Conservation (phyloP, 305 asterid species). For the Lippia alba region DNA sequence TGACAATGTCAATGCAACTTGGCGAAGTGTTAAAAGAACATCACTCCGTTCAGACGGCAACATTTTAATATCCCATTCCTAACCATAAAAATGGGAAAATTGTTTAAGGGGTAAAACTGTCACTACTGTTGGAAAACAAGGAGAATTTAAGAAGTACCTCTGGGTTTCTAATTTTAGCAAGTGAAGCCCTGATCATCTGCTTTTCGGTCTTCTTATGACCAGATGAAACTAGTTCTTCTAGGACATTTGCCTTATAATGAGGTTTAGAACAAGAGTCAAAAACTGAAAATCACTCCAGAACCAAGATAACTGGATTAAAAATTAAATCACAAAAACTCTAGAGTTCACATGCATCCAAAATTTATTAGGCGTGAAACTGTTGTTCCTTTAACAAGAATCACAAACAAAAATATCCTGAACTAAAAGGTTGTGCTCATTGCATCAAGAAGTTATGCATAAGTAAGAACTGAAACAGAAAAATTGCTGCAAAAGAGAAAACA, state of each 20-base stretch:
- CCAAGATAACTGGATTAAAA: conserved; percentile 27
- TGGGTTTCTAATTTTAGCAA: conserved; percentile 71
- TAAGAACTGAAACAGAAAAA: conserved; percentile 32
- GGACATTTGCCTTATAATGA: conserved; percentile 67
- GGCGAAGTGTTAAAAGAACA: conserved; percentile 68
- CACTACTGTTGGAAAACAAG: conserved; percentile 30
- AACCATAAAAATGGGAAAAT: conserved; percentile 35
- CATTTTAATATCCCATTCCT: conserved; percentile 92
- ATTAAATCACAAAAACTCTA: not conserved
- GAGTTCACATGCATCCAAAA: conserved; percentile 11
- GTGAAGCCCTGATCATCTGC: conserved; percentile 54
- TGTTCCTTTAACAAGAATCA: conserved; percentile 10
- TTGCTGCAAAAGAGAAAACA: conserved; percentile 30
- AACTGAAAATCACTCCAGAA: conserved; percentile 39
- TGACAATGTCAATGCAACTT: conserved; percentile 63
- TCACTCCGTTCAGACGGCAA: conserved; percentile 78
- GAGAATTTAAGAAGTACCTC: conserved; percentile 55
- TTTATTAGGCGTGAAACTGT: not conserved
- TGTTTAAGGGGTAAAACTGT: conserved; percentile 32
- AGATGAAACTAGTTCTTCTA: conserved; percentile 80
- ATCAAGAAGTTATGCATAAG: conserved; percentile 15
- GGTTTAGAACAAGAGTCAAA: conserved; percentile 38
- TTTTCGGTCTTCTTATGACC: conserved; percentile 56
- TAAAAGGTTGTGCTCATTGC: conserved; percentile 24
- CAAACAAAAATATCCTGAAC: conserved; percentile 20